These are phyloP conservation scores for Aspergillus carbonarius DNA, from an alignment of 2,329 filamentous ascomycete species.

Conservation along the genomic window DNA sequence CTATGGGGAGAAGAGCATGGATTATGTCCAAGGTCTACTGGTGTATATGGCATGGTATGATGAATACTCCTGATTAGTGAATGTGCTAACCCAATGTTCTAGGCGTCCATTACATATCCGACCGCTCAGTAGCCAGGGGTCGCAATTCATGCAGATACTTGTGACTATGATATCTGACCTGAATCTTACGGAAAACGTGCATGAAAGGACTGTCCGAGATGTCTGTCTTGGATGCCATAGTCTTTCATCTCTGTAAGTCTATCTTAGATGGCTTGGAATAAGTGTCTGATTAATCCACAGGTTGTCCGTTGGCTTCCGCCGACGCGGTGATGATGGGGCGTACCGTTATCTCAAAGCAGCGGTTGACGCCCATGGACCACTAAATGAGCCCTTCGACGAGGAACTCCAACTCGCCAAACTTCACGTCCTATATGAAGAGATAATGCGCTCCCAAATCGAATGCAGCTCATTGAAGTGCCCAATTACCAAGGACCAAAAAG, in stretches of 20 bases:
- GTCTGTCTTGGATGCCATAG: not conserved
- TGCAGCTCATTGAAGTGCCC: not conserved
- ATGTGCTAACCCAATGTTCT: too few species aligned
- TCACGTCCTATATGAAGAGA: not conserved
- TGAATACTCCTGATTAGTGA: not conserved
- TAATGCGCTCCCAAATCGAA: not conserved
- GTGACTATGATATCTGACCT: not conserved
- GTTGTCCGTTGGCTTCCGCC: not conserved
- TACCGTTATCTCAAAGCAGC: not conserved
- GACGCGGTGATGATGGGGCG: not conserved
- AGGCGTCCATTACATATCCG: not conserved
- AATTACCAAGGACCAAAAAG: not conserved
- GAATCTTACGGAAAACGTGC: not conserved
- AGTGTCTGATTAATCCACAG: not conserved
- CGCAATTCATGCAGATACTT: not conserved
- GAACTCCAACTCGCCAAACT: not conserved
- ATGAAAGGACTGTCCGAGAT: not conserved
- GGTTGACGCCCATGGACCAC: not conserved
- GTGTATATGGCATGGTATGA: constrained; percentile 3
- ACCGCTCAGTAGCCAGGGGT: not conserved
- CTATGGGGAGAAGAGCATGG: constrained; percentile 1
- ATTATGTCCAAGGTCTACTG: constrained; percentile 3
- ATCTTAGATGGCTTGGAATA: not conserved
- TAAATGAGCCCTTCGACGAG: not conserved
- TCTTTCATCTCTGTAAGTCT: not conserved